Evolutionary conservation across 2,329 filamentous ascomycete species (phyloP), one percentile per base, ranked within the genome.

Genomic region (Neopestalotiopsis clavispora): DNA sequence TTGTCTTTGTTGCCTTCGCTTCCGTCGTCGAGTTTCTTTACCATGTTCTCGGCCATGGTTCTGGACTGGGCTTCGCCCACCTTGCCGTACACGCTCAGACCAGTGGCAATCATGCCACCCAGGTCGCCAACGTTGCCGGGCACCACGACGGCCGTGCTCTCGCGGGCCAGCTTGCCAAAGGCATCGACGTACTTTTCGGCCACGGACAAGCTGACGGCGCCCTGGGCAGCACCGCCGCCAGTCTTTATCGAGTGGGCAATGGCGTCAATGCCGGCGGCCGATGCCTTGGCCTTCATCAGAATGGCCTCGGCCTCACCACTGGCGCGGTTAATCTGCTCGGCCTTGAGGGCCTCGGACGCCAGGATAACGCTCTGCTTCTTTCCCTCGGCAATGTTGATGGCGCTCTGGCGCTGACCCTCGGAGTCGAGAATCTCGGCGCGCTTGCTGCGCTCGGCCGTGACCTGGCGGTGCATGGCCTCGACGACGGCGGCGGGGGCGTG

Each of bases 111-210:
- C 95, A 99, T 97, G 74, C 94, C 90, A 67, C 94, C 92, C 74
- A 99, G 95, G 78, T 99, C 96, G 70, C 96, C 96, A 49, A 99
- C 94, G 77, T 99, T 98, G 12, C 96, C 96, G 0, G 96, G 96
- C 14, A 99, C 95, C 23, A 99, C 94, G 34, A 99, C 92, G 4
- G 94, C 93, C 3, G 96, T 99, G 75, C 96, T 94, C 84, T 99
- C 95, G 83, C 95, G 96, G 65, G 96, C 96, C 74, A 99, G 85
- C 78, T 95, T 94, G 74, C 89, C 91, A 77, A 98, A 99, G 4
- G 96, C 96, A 60, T 97, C 95, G 66, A 99, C 96, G 76, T 99
- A 99, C 83, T 98, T 97, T 87, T 99, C 96, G 0, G 96, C 96
- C 9, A 99, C 94, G 14, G 88, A 93, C 71, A 99, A 83, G 76